Conservation (phyloP, 129 eudicot species). For the Centrapalus pauciflorus region DNA sequence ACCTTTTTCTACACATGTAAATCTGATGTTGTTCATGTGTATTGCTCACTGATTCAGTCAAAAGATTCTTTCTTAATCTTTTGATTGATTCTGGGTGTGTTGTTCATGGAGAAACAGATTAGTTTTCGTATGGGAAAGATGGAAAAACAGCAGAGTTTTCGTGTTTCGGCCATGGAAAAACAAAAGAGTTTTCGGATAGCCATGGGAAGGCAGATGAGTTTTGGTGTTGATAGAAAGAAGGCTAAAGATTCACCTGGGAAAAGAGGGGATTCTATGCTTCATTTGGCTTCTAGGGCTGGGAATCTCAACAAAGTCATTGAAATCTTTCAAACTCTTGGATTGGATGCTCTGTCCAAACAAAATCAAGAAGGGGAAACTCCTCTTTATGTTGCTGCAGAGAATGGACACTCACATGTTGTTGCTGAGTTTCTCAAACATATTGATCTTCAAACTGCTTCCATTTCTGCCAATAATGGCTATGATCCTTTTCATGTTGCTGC, state of each 20-base stretch:
- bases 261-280: slow-evolving; percentile 76
- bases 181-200: slow-evolving; percentile 64
- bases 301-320: slow-evolving; percentile 62
- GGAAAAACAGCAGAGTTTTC: slow-evolving; percentile 67
- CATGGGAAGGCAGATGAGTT: slow-evolving; percentile 81
- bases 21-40: slow-evolving; percentile 3
- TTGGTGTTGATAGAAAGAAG: slow-evolving; percentile 72
- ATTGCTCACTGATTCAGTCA: neutral
- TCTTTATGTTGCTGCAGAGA: slow-evolving; percentile 84
- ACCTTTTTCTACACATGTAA: neutral
- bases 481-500: slow-evolving; percentile 97
- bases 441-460: slow-evolving; percentile 76
- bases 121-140: slow-evolving; percentile 46
- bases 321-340: slow-evolving; percentile 51
- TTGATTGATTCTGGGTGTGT: slow-evolving; percentile 21
- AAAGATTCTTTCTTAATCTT: slow-evolving; percentile 9
- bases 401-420: slow-evolving; percentile 74
- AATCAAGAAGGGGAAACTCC: slow-evolving; percentile 94
- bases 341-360: slow-evolving; percentile 56
- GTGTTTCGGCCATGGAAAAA: slow-evolving; percentile 52
- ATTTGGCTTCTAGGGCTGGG: slow-evolving; percentile 82
- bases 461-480: slow-evolving; percentile 83
- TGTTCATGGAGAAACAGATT: slow-evolving; percentile 73
- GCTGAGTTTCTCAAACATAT: slow-evolving; percentile 68
- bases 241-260: slow-evolving; percentile 90